Evolutionary conservation across 139 green algal species (phyloP).

Genomic region (Tetradesmus obliquus): DNA sequence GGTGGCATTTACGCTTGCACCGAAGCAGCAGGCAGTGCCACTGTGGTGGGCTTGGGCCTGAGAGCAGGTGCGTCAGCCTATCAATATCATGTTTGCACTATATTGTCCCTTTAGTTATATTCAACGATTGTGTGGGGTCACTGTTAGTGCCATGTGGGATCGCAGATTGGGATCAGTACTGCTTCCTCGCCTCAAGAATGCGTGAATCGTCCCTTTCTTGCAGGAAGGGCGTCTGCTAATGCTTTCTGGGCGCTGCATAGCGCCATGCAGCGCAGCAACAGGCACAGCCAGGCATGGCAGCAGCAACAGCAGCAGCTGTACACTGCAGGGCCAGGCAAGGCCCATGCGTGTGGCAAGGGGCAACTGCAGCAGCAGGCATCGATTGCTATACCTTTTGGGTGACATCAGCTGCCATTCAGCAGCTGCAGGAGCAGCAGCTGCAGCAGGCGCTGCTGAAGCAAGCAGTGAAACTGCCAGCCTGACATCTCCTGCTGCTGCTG

Average conservation of each 20-base stretch:
- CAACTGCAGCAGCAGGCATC: not conserved
- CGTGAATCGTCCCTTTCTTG: not conserved
- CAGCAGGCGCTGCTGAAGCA: not conserved
- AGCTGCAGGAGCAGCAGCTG: not conserved
- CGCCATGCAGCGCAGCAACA: not conserved
- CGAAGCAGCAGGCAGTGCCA: not conserved
- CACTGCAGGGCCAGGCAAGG: not conserved
- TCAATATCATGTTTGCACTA: too few species aligned
- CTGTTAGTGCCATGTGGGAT: not conserved
- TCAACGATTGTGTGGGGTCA: too few species aligned
- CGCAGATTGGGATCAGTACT: not conserved
- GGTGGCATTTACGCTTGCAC: not conserved
- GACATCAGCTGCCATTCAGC: not conserved
- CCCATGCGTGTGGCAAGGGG: not conserved
- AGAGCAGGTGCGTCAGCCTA: not conserved
- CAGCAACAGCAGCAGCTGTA: slow-evolving; percentile 16
- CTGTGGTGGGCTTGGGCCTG: not conserved
- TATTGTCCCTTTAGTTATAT: too few species aligned
- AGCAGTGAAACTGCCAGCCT: not conserved
- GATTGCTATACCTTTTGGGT: not conserved
- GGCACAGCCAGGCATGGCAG: not conserved
- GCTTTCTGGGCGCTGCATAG: not conserved
- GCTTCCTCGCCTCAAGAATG: not conserved
- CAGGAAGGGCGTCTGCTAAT: not conserved
- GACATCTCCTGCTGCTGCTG: not conserved